Evolutionary conservation across 257 asterid species (phyloP), one percentile per base, ranked within the genome.

Genomic region (Scutellaria galericulata): DNA sequence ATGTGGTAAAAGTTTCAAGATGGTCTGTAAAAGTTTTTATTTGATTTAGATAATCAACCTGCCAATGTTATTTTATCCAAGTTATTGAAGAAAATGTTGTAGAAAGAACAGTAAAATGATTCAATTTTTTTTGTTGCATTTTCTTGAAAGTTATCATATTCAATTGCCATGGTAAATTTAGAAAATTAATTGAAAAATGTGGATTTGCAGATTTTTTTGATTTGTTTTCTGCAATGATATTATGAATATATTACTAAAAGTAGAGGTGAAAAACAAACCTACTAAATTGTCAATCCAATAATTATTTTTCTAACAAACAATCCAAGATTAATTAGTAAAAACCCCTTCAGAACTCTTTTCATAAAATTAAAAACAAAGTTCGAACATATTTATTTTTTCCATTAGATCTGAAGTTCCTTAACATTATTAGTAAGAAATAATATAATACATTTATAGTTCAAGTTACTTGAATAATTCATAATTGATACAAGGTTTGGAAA

Each of bases 1-100:
- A 20, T 63, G 40, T 70, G 50, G 64, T 70, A 63, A 69, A 69
- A 70, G 71, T 12, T 40, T 60, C 42, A 50, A 66, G 46, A 14
- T 66, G 41, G 7, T 68, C 31, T 68, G 62, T 60, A 40, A 41
- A 7, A 11, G 44, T 59, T 50, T 18, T 56, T 68, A 15, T 75
- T 76, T 42, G 31, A 45, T 41, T 46, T 27, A 45, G 47, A 47
- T 53, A 50, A 50, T 75, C 50, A 51, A 39, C n/a, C 51, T n/a
- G 27, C 18, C 18, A 11, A 41, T 59, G 64, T 51, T 67, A 40
- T 60, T 48, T 40, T 41, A 47, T 57, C 46, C 54, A 47, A 57
- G 53, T 20, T 57, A 12, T 47, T 24, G 71, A 24, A 47, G 10
- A 46, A 13, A 7, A 3, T 50, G n/a, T 11, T 47, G 5, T 48